Evolutionary conservation across 2,329 filamentous ascomycete species (phyloP).

Genomic region (Talaromyces sp.): DNA sequence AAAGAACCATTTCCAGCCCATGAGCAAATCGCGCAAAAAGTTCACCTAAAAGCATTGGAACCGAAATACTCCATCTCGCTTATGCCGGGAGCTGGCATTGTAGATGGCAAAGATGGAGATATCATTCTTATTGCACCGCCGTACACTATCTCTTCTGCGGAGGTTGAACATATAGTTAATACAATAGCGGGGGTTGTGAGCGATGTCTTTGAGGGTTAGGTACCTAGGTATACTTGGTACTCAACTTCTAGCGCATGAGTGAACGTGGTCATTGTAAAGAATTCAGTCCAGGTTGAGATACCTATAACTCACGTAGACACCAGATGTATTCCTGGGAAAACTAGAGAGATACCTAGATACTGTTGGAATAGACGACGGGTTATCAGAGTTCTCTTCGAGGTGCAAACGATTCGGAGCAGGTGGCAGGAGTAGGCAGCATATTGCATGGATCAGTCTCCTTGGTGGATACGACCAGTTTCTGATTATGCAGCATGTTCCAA

Average conservation of each 20-base stretch:
- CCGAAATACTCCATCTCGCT: conserved; percentile 55
- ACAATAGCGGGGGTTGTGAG: background rate
- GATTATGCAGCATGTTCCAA: background rate
- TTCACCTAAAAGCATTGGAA: conserved; percentile 11
- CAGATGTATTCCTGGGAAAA: too few relatives aligned
- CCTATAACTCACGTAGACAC: background rate
- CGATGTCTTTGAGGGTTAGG: background rate
- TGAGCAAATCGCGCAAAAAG: background rate
- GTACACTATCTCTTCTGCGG: conserved; percentile 6
- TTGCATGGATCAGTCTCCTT: background rate
- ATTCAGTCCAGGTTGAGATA: too few relatives aligned
- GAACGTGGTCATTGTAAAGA: too few relatives aligned
- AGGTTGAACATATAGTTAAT: background rate
- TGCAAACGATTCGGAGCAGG: background rate
- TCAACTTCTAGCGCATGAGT: too few relatives aligned
- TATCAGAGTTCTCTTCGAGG: background rate
- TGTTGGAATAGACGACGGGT: background rate
- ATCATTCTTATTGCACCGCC: conserved; percentile 28
- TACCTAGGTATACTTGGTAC: background rate
- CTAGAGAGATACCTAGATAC: too few relatives aligned
- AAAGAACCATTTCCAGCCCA: background rate
- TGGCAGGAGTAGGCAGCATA: background rate
- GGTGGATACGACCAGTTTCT: background rate
- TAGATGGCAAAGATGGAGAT: conserved; percentile 56
- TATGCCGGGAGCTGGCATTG: conserved; percentile 55